Base-by-base conservation (phyloP, 208 protist species). In the Trypanosomatidae sp. region DNA sequence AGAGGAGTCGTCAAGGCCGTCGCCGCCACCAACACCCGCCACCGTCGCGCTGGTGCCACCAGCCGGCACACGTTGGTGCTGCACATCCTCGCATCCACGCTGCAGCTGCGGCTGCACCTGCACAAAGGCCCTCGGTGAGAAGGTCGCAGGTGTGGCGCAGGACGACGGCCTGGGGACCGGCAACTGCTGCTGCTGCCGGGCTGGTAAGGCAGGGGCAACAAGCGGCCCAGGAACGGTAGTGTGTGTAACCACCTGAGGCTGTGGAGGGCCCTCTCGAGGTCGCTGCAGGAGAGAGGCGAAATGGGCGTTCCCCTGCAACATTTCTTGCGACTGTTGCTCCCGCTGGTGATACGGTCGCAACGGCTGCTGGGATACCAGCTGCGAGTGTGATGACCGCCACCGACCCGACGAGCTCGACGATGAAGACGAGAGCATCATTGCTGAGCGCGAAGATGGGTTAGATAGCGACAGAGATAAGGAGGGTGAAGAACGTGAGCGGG, bases 391-490 rank as follows among this genome's bases (percentile, higher is more conserved):
- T 25, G 55, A 25, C 59, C 39, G 19, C 25, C 15, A 60, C 28
- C 22, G 8, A 44, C 49, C 4, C 46, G 30, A 66, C 25, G 65
- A 59, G 30, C 49, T 59, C 22, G 66, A 77, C 15, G 56, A 71
- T 25, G 47, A 77, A 39, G 55, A 69, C 17, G 67, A 71, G 39
- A 33, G 44, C 66, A 67, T n/a, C 53, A 43, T 39, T 47, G 44
- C 46, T 52, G 28, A 64, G 33, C 50, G 28, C 44, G 33, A 70
- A 15, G 52, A 17, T 56, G n/a, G 59, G 66, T 28, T 69, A 66
- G 60, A 75, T 67, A 62, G 71, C 43, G 39, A 74, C 47, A 73
- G 73, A 73, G 41, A 69, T 55, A 80, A 43, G 19, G 28, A 69
- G 10, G 76, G 28, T 65, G 79, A 74, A 76, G 64, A 62, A 70